Evolutionary conservation across 495 filamentous ascomycete species (phyloP), one percentile per base, ranked within the genome.

Genomic region (Staphylotrichum longicolle): DNA sequence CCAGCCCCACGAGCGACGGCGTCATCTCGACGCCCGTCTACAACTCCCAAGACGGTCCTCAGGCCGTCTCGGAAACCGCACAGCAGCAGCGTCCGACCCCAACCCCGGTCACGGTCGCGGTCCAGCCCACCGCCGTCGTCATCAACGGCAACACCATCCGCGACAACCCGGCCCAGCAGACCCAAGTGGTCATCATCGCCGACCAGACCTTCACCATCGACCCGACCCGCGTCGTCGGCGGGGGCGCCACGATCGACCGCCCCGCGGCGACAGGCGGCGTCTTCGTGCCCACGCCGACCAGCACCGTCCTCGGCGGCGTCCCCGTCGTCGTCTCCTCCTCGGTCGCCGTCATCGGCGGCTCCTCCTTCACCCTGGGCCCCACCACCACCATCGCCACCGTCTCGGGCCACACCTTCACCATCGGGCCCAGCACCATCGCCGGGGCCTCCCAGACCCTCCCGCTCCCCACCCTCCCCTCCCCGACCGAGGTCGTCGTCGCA

Each of bases 351-450:
- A 74, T 86, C 52, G 76, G 72, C 56, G 77, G 75, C 30, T 74
- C 74, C 33, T 75, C 81, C 4, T 80, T 79, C 64, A 71, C 72
- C 1, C 68, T 83, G 53, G 60, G 62, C 5, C 67, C 68, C 5
- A 20, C 70, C 37, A 45, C 58, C 20, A 66, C 65, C 5, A 70
- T 62, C 3, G 63, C 50, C 12, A 48, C 60, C 9, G 52, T 71
- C 40, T 54, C 57, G 37, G 80, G 76, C 6, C 74, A 83, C 46
- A 79, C 74, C 10, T 63, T 86, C 49, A 76, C 75, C 30, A 65
- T 86, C 39, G 78, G 77, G 3, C 71, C 82, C 4, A 61, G 59
- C n/a, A 77, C 73, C 50, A 70, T 83, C 49, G 71, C 66, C 6
- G 66, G 76, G 51, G 63, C 62, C 32, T 67, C 59, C 47, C 63